Evolutionary conservation across 495 filamentous ascomycete species (phyloP), one percentile per base, ranked within the genome.

Genomic region (Usnea hakonensis): DNA sequence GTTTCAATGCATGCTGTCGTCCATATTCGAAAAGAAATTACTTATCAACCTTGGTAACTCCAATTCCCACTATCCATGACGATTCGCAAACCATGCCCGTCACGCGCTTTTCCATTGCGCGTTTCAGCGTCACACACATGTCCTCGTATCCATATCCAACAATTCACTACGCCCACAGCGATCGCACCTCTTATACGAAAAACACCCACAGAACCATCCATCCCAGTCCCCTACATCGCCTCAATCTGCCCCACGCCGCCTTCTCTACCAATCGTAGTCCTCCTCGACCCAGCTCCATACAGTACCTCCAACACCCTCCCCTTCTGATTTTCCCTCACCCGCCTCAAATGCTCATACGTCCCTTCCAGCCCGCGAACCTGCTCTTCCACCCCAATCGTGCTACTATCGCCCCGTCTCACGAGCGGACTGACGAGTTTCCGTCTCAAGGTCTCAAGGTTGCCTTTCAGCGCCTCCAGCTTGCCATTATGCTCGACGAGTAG

Each of bases 401-500:
- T 75, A 9, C 72, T 68, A 37, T 84, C 82, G 62, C 86, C 85
- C 55, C 80, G 82, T 43, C 90, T 77, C 21, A 96, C 86, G 2
- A 96, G 78, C 28, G 91, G 91, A 43, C 84, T 88, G 17, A 95
- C 86, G 28, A 96, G 78, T 68, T 90, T 91, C 40, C 84, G 76
- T 28, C 91, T 78, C 57, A 95, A 73, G 1, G 74, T 86, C 75
- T 96, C 91, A 0, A 96, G 80, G 60, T 87, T 90, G 9, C 86
- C 84, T 67, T 95, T 93, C 5, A 96, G 78, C 8, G 84, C 86
- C 10, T 89, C 73, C 9, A 96, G 80, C 48, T 88, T 87, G 30
- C 85, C 82, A 67, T 93, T 91, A 68, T 96, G 90, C 57, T 91
- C 88, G 33, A 91, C 82, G 2, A 96, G 78, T 13, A 93, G 81